Conservation (phyloP, 306 rosid species). For the Malus sylvestris region DNA sequence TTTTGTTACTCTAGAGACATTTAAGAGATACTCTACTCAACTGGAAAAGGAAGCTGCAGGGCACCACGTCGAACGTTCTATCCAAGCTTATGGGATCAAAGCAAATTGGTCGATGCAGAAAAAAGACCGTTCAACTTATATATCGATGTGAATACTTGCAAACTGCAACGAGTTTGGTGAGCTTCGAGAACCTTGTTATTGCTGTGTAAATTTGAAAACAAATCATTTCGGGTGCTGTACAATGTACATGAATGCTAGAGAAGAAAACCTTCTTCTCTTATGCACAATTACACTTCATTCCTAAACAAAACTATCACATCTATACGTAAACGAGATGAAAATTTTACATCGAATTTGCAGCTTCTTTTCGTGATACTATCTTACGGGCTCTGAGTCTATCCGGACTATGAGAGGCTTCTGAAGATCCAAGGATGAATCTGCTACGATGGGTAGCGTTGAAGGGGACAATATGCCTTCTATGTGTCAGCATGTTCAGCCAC, state of each 20-base stretch:
- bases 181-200: too few species aligned
- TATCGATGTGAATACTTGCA: background rate
- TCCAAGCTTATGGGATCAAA: too few species aligned
- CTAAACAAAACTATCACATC: background rate
- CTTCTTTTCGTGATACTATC: conserved; percentile 19
- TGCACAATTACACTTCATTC: background rate
- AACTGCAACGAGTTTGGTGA: too few species aligned
- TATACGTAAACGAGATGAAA: background rate
- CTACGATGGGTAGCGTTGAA: conserved; percentile 17
- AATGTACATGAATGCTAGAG: background rate
- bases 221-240: background rate
- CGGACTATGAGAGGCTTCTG: conserved; percentile 24
- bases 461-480: conserved; percentile 14
- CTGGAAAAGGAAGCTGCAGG: too few species aligned
- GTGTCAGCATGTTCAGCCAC: conserved; percentile 31
- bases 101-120: too few species aligned
- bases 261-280: background rate
- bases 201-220: background rate
- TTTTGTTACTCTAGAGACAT: too few species aligned
- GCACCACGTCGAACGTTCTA: too few species aligned
- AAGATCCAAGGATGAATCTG: conserved; percentile 7
- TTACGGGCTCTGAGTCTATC: conserved; percentile 13
- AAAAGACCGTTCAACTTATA: too few species aligned
- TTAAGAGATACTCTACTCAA: too few species aligned
- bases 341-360: background rate